Base-by-base conservation (phyloP, 2,329 filamentous ascomycete species). In the Aspergillus pseudoviridinutans region DNA sequence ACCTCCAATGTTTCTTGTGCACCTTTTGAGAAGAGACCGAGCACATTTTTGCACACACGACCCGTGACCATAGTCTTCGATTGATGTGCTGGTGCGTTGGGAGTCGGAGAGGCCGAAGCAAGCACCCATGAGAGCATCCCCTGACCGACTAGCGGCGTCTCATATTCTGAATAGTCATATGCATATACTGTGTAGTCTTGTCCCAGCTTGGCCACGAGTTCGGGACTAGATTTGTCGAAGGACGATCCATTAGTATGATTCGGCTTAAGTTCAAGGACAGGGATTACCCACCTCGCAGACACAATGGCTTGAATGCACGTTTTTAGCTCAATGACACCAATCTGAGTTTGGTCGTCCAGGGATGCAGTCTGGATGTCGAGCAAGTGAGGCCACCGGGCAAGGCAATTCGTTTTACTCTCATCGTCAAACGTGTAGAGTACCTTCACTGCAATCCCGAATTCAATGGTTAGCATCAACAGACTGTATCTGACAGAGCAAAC, bases 181-280 rank as follows among this genome's bases (percentile, higher is more conserved):
- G 93, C 92, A 76, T 99, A 99, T 56, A 99, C 87, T n/a, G 92
- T 94, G 76, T 94, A 99, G 77, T 99, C 92, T 74, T 84, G 78
- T 76, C 88, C 82, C 59, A 88, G 71, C 79, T 88, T 80, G 70
- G 85, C 84, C 50, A 92, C 79, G 49, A 99, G 83, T 76, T 99
- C 94, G 41, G 94, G 94, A 71, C 94, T 97, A 58, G 22, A 47
- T 49, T 49, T 7, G 49, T 56, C 51, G 41, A 42, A 25, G 32
- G 51, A 49, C 56, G 44, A 47, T 12, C 14, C 4, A 27, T 47
- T 24, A 47, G 44, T 10, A 47, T 6, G 44, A 14, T 22, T 24
- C 1, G 12, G 12, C 10, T 7, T 24, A 14, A 3, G 14, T 5
- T 17, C 5, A 38, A 55, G 20, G 12, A 10, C 25, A 41, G 54